These are phyloP conservation scores for Macrolepiota dolichaula DNA, from an alignment of 768 basidiomycete species.

Conservation along the genomic window DNA sequence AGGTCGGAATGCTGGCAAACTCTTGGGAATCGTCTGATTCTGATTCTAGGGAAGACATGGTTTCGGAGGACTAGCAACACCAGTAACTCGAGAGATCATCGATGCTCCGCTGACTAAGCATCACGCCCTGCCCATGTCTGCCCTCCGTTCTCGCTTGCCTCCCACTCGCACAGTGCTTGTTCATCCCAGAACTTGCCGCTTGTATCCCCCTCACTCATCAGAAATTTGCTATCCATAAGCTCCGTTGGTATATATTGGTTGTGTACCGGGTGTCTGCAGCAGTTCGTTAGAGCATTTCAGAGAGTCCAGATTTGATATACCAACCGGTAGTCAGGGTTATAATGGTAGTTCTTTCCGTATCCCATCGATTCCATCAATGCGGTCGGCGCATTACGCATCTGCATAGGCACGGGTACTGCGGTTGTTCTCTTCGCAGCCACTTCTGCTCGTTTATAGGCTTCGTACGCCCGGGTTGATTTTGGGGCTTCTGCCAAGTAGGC, in stretches of 20 bases:
- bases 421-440: constrained; percentile 51
- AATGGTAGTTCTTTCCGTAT: constrained; percentile 62
- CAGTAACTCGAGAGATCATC: not conserved
- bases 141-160: constrained; percentile 27
- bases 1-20: constrained; percentile 3
- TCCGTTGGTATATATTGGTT: constrained; percentile 59
- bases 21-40: constrained; percentile 10
- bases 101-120: constrained; percentile 6
- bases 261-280: constrained; percentile 56
- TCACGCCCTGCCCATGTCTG: constrained; percentile 14
- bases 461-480: constrained; percentile 78
- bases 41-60: constrained; percentile 5
- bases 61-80: not conserved
- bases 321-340: constrained; percentile 57
- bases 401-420: constrained; percentile 61
- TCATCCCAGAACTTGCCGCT: constrained; percentile 60
- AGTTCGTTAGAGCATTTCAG: not conserved
- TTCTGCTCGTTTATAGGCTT: constrained; percentile 71
- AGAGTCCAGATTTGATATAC: constrained; percentile 15
- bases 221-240: constrained; percentile 39
- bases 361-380: constrained; percentile 64
- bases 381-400: constrained; percentile 78
- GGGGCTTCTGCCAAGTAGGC: constrained; percentile 79
- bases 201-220: constrained; percentile 39
- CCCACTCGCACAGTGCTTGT: constrained; percentile 51